These are phyloP conservation scores for Boehmeria nivea DNA, from an alignment of 306 rosid genomes.

Conservation along the genomic window DNA sequence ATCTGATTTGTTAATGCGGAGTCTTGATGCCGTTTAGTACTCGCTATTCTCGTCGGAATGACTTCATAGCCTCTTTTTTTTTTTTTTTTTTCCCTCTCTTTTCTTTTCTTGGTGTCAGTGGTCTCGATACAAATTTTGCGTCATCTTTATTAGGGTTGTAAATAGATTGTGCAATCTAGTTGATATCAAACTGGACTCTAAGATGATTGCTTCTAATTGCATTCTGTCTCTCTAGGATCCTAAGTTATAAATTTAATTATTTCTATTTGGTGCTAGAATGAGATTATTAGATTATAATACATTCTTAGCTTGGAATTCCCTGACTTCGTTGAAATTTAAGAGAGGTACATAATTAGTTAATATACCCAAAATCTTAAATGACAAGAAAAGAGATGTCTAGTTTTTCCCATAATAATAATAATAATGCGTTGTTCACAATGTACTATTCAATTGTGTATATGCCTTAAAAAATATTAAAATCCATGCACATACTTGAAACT, in stretches of 20 bases:
- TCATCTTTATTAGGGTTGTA: slow-evolving; percentile 46
- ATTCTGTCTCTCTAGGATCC: neutral
- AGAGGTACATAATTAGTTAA: no score
- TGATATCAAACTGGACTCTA: slow-evolving; percentile 27
- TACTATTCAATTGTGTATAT: no score
- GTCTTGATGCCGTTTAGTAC: slow-evolving; percentile 38
- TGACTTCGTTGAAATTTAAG: no score
- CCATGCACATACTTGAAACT: no score
- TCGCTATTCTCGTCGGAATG: slow-evolving; percentile 37
- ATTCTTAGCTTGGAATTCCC: no score
- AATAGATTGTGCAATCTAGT: slow-evolving; percentile 48
- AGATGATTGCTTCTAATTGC: neutral
- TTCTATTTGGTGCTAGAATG: no score
- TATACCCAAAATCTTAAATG: no score
- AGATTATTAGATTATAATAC: no score
- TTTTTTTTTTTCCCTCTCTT: neutral
- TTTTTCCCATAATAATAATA: no score
- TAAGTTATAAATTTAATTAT: neutral
- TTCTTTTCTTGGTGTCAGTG: slow-evolving; percentile 14
- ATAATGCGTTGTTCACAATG: no score
- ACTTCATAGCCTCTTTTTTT: slow-evolving; percentile 25
- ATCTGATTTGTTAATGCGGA: slow-evolving; percentile 42
- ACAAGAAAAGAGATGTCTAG: no score
- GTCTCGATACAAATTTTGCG: slow-evolving; percentile 2
- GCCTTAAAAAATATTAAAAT: no score